Base-by-base conservation (phyloP, 2,329 filamentous ascomycete species). In the Ceratocystis smalleyi region DNA sequence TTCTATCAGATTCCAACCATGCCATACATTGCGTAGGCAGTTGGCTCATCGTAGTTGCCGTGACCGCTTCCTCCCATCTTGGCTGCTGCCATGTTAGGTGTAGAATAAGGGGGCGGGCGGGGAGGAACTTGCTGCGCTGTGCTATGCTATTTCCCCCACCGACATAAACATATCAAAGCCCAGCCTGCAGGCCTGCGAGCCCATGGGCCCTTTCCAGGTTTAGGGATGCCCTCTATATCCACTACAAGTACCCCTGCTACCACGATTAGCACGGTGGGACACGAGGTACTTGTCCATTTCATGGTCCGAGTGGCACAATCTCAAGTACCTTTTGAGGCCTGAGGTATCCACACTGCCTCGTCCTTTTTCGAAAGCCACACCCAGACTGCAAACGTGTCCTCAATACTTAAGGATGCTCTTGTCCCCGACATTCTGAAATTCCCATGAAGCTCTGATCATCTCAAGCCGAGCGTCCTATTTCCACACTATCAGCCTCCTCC, bases 401-500 rank as follows among this genome's bases (percentile, higher is more conserved):
- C 66, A 67, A 64, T 67, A 67, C 64, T 63, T 67, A 67, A 67
- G 64, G 54, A 65, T 63, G 66, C 22, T 45, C 45, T 62, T 27
- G 60, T 64, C 63, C 62, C 65, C 59, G 40, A 59, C 30, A n/a
- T 57, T 49, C 55, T 15, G 45, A 24, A 8, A 32, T 7, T 30
- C 40, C 62, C 45, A 24, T 62, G 35, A 30, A 55, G 51, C 43
- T 47, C 59, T 61, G 62, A 54, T 55, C 45, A 59, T 64, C 40
- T 61, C 65, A 64, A 66, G 65, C 55, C 65, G 59, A 66, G 65
- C 64, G 65, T 66, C 59, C 62, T 67, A 65, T 47, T 47, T 49
- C 15, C 22, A 51, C 30, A 51, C 55, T 59, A 5, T 61, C 30
- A 51, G 57, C 22, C 59, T 45, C 22, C 59, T 45, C 22, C 45